Evolutionary conservation across 768 basidiomycete genomes (phyloP), one percentile per base, ranked within the genome.

Genomic region (Coprinopsis cinerea): DNA sequence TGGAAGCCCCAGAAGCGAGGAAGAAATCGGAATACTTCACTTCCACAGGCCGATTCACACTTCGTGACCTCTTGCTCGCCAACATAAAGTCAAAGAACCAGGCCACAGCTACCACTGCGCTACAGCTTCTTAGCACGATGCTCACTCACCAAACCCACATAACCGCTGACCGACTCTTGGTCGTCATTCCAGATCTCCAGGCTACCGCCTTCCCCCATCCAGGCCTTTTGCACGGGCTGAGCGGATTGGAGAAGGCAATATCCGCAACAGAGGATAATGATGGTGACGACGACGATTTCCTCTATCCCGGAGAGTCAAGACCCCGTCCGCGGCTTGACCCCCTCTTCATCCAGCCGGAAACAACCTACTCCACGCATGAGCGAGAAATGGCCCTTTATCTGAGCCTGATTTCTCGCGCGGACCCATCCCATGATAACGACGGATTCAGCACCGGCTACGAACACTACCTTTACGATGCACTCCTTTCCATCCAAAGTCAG

Each of bases 401-500:
- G 44, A 71, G 82, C 20, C 76, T 89, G 1, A 81, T 93, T 15
- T 87, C 85, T n/a, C 79, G 85, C 14, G 75, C 88, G 15, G 83
- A 89, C 57, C 84, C 85, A 23, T 76, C 77, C 15, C 82, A 87
- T 56, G 74, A 71, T 53, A 77, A 75, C 32, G 83, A 88, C 54
- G 77, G 74, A 14, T 89, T 91, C 69, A 91, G 88, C 62, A 91
- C 90, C 2, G 85, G 87, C 20, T 90, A 91, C 53, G 84, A 88
- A 37, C 82, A 88, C 57, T 93, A 92, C 64, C 75, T 92, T 27
- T 74, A 75, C 23, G 91, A 92, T 56, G 89, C 88, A 5, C 64
- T 91, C 15, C 57, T 75, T 25, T 73, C 79, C 10, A 83, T 91
- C 44, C 82, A 87, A 61, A 70, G 67, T 46, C 85, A 88, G 54